These are phyloP conservation scores for Urochloa ruziziensis DNA, from an alignment of 176 grass and related monocot species.

Conservation along the genomic window DNA sequence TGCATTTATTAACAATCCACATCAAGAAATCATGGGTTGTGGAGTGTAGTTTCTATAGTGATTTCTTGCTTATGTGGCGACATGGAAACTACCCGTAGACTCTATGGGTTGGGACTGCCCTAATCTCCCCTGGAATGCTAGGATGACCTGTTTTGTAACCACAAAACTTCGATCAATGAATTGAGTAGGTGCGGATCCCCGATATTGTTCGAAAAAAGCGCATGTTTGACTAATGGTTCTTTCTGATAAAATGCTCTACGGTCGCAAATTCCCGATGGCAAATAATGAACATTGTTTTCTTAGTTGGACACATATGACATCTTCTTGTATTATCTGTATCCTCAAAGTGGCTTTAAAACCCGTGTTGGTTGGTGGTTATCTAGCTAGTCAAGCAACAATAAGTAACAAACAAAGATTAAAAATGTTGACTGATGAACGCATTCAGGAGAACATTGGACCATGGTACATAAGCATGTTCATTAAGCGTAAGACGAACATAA, in stretches of 20 bases:
- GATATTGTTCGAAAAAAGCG: not conserved
- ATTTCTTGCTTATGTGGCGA: no score
- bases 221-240: not conserved
- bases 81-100: no score
- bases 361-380: not conserved
- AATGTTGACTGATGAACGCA: not conserved
- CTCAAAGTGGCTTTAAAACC: not conserved
- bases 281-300: not conserved
- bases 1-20: no score
- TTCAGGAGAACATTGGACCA: not conserved
- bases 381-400: not conserved
- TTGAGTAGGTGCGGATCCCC: no score
- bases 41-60: no score
- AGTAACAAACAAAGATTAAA: not conserved
- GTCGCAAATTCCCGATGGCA: not conserved
- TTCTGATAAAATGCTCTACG: not conserved
- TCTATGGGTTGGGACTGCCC: no score
- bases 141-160: no score
- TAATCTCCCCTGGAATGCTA: no score
- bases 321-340: not conserved
- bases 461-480: not conserved
- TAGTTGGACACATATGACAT: not conserved
- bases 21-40: no score
- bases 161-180: no score
- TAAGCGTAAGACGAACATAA: not conserved